Evolutionary conservation across 805 yeast genomes (phyloP), one percentile per base, ranked within the genome.

Genomic region (Ogataea methylovora): DNA sequence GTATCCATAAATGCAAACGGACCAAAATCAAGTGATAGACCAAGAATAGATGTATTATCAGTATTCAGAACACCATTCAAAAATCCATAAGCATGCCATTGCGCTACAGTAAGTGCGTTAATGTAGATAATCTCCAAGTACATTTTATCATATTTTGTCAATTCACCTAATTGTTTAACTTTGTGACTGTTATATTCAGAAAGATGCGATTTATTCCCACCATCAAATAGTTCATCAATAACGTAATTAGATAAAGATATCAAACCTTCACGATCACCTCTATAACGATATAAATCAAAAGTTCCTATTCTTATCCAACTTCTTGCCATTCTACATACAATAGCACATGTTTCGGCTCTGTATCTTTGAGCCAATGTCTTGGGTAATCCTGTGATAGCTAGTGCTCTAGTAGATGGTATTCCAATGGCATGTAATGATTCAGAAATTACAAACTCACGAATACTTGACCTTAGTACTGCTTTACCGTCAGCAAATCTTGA

Each of bases 401-500:
- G 56, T 0, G 95, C 95, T 34, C 97, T 65, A 0, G 96, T 80
- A 0, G 94, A 66, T 3, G 97, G 96, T 6, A 90, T 79, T 0
- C 92, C 88, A 18, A 92, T 71, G 2, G 84, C 81, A 51, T 82
- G 56, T 34, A 92, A 61, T 19, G 84, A 76, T 51, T 92, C 97
- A 4, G 92, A 79, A 1, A 84, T 81, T 32, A 90, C 67, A 39
- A 84, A 88, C 53, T 90, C 98, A 24, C 97, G 66, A 24, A 92
- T 76, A 30, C 94, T 79, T 2, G 97, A 86, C 40, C 96, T 61
- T 22, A 90, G 49, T 5, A 87, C 94, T 0, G 97, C 97, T 51
- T 85, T 86, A 4, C 98, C 98, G 59, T 90, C 98, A 1, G 96
- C 97, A 66, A 88, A 90, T 39, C 98, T 69, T 0, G 95, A 83